These are phyloP conservation scores for Ophiostoma tasmaniense DNA, from an alignment of 2,329 filamentous ascomycete species.

Conservation along the genomic window DNA sequence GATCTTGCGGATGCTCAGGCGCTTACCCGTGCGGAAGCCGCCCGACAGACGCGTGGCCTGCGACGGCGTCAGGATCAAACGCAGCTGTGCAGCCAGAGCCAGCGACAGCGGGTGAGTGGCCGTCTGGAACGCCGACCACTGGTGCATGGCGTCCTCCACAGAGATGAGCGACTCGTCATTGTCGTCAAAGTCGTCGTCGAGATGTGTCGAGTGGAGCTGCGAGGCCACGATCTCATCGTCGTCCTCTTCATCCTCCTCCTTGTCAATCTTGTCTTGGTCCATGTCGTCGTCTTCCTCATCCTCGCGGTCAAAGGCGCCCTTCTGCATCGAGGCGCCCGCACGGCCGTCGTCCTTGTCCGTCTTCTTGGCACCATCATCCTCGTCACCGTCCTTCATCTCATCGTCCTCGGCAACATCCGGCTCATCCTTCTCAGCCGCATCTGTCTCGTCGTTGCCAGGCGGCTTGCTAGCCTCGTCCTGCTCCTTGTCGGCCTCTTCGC, in stretches of 20 bases:
- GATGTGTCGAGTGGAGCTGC: conserved; percentile 61
- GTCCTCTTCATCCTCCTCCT: conserved; percentile 42
- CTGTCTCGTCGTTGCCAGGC: conserved; percentile 41
- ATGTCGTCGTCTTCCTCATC: conserved; percentile 13
- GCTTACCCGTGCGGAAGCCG: conserved; percentile 93
- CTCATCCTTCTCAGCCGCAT: conserved; percentile 27
- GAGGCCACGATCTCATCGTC: conserved; percentile 45
- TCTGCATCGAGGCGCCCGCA: conserved; percentile 51
- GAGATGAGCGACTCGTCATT: conserved; percentile 37
- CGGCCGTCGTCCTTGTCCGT: conserved; percentile 45
- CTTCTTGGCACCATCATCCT: conserved; percentile 33
- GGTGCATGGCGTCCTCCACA: conserved; percentile 52
- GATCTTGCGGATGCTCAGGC: conserved; percentile 98
- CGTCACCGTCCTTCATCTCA: conserved; percentile 26
- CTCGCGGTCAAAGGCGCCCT: conserved; percentile 46
- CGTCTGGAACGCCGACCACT: conserved; percentile 80
- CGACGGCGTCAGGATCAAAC: conserved; percentile 88
- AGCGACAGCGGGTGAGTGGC: conserved; percentile 80
- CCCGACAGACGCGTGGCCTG: conserved; percentile 93
- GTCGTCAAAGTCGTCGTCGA: conserved; percentile 36
- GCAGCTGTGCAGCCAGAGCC: conserved; percentile 85
- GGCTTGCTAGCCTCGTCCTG: conserved; percentile 45
- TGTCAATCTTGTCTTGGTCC: conserved; percentile 31
- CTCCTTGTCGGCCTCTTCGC: conserved; percentile 29
- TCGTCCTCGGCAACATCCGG: conserved; percentile 36